phyloP scores from a whole-genome alignment of 306 rosid species.

The Sechiopsis laciniata region DNA sequence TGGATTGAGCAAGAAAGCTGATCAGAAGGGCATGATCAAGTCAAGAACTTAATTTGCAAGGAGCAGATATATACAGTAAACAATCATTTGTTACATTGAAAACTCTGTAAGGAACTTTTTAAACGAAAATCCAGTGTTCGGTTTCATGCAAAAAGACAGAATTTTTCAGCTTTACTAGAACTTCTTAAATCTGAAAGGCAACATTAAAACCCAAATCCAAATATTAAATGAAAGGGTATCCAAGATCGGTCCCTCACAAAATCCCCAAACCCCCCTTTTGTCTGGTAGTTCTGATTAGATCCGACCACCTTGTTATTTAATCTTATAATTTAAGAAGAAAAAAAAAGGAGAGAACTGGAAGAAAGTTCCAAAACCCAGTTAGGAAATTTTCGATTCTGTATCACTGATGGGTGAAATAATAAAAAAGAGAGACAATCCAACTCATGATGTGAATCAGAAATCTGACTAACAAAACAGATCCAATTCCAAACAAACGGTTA shows the following conservation, averaged over 20 bases:
- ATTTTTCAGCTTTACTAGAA: background rate
- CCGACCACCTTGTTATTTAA: constrained; percentile 28
- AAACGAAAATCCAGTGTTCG: background rate
- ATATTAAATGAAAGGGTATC: constrained; percentile 28
- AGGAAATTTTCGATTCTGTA: background rate
- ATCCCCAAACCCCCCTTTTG: constrained; percentile 42
- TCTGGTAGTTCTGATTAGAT: constrained; percentile 55
- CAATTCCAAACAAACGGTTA: constrained; percentile 1
- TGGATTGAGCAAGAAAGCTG: no score
- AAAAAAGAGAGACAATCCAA: background rate
- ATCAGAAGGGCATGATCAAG: no score
- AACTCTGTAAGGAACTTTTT: background rate
- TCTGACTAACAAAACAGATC: constrained; percentile 14
- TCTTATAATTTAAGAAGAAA: background rate
- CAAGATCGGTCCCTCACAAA: constrained; percentile 25
- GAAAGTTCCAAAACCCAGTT: constrained; percentile 11
- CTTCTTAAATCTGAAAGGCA: background rate
- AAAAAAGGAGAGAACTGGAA: background rate
- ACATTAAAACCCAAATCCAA: background rate
- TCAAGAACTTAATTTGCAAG: no score
- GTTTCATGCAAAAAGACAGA: constrained; percentile 18
- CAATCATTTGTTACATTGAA: background rate
- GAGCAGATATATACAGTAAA: background rate
- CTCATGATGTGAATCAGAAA: background rate
- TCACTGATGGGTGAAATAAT: background rate